Conservation (phyloP, 495 filamentous ascomycete genomes). For the Neurospora sp. region DNA sequence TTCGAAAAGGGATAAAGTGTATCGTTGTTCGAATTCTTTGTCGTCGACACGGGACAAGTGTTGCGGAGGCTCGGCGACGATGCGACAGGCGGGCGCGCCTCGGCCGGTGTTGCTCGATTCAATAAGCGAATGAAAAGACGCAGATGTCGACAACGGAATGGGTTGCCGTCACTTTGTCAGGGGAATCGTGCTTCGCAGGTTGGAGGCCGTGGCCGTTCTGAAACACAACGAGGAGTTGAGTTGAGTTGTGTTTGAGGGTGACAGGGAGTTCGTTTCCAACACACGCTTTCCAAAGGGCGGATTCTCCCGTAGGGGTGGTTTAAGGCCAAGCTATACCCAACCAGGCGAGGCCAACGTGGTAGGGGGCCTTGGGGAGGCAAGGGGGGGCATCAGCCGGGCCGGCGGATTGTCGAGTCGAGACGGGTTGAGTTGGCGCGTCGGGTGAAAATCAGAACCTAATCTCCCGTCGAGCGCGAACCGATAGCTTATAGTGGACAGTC, state of each 20-base stretch:
- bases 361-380: constrained; percentile 5
- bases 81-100: neutral
- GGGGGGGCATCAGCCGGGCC: neutral
- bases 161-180: constrained; percentile 6
- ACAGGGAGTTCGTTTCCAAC: constrained; percentile 18
- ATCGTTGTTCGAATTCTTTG: neutral
- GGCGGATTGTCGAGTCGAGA: neutral
- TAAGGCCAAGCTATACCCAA: neutral
- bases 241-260: constrained; percentile 25
- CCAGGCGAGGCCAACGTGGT: neutral
- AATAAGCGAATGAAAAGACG: neutral
- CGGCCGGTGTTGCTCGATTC: neutral
- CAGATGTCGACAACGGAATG: constrained; percentile 11
- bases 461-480: neutral
- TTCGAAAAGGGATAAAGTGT: constrained; percentile 10
- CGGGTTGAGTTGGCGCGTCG: neutral
- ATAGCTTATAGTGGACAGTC: neutral
- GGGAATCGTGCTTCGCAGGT: constrained; percentile 18
- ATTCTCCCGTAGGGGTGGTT: neutral
- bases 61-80: neutral
- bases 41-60: neutral
- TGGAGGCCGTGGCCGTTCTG: constrained; percentile 29
- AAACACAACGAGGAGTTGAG: constrained; percentile 36
- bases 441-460: neutral
- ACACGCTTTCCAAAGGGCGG: constrained; percentile 1